These are phyloP conservation scores for Cystobasidium pallidum DNA, from an alignment of 1,284 basidiomycete genomes.

Conservation along the genomic window DNA sequence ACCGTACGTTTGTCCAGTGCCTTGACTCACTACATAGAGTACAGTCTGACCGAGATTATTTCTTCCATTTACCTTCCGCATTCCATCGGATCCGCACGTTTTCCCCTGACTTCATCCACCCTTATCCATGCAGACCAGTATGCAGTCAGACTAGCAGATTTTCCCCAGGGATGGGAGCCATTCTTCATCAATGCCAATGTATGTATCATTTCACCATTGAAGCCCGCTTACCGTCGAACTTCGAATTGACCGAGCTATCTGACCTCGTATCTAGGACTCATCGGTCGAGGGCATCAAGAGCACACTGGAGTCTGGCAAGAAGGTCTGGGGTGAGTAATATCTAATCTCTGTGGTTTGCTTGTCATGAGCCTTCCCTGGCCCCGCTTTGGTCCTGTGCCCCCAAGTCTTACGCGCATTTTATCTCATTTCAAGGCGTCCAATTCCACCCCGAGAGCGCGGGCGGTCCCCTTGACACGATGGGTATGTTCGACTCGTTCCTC, in stretches of 20 bases:
- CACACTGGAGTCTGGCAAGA: conserved; percentile 79
- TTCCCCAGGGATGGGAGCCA: conserved; percentile 92
- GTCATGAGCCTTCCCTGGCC: conserved; percentile 1
- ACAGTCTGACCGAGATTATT: conserved; percentile 5
- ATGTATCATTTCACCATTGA: background rate
- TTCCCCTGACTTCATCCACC: background rate
- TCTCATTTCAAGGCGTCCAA: conserved; percentile 63
- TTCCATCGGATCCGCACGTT: background rate
- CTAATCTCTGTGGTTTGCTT: background rate
- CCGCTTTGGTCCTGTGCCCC: background rate
- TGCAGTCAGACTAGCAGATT: conserved; percentile 87
- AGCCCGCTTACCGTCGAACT: conserved; percentile 23
- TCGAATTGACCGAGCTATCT: conserved; percentile 11
- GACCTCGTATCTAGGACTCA: conserved; percentile 62
- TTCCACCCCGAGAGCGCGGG: conserved; percentile 88
- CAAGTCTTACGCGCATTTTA: conserved; percentile 1
- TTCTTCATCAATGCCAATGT: conserved; percentile 48
- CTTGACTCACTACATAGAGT: background rate
- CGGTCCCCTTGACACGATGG: conserved; percentile 88
- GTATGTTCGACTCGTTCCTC: conserved; percentile 61
- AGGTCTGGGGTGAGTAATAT: conserved; percentile 74
- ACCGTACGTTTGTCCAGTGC: conserved; percentile 60
- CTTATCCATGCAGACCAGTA: conserved; percentile 67
- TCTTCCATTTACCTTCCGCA: conserved; percentile 8
- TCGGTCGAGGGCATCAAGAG: conserved; percentile 98